phyloP scores from a whole-genome alignment of 2,329 filamentous ascomycete genomes.

The Epichloe sylvatica region DNA sequence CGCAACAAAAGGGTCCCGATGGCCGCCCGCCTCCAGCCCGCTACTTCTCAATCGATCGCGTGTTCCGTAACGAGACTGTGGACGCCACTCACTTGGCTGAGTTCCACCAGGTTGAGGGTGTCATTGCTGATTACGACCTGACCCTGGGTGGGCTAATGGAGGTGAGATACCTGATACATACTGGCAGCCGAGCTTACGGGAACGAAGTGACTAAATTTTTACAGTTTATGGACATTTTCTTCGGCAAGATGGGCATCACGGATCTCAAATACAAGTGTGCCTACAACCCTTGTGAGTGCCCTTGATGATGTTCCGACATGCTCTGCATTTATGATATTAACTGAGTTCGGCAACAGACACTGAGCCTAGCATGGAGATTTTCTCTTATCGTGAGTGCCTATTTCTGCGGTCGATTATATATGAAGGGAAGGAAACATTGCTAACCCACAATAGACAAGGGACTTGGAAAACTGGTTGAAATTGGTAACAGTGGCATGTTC shows the following conservation, averaged over 20 bases:
- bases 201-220: background rate
- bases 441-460: conserved; percentile 43
- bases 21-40: conserved; percentile 55
- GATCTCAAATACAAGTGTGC: conserved; percentile 90
- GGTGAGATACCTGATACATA: background rate
- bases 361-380: conserved; percentile 96
- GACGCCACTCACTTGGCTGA: conserved; percentile 94
- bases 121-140: conserved; percentile 91
- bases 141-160: conserved; percentile 85
- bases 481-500: conserved; percentile 98
- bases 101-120: conserved; percentile 97
- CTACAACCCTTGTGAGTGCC: conserved; percentile 12
- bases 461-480: conserved; percentile 83
- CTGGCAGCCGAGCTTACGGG: background rate
- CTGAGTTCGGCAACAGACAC: conserved; percentile 50
- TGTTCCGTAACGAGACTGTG: conserved; percentile 95
- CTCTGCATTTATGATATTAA: conserved; percentile 45
- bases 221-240: conserved; percentile 85
- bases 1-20: conserved; percentile 63
- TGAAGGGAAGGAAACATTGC: background rate
- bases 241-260: conserved; percentile 82
- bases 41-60: conserved; percentile 96
- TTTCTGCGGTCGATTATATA: background rate
- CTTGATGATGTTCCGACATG: background rate
- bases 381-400: conserved; percentile 51